Evolutionary conservation across 805 yeast genomes (phyloP).

Genomic region (Kregervanrija fluxuum): DNA sequence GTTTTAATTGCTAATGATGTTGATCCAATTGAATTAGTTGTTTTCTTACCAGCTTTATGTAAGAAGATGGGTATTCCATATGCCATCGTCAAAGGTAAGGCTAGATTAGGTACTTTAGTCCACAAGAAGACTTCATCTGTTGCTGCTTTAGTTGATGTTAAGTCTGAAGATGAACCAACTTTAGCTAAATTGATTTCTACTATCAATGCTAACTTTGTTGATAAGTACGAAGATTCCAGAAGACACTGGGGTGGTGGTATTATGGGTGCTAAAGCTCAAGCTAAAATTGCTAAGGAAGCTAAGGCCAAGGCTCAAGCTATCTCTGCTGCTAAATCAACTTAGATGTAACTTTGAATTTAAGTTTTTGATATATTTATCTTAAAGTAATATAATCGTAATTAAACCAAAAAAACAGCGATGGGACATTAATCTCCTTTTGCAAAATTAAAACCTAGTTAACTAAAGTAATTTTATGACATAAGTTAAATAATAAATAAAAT

Average conservation of each 20-base stretch:
- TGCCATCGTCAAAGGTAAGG: conserved; percentile 97
- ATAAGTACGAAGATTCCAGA: conserved; percentile 92
- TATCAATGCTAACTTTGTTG: conserved; percentile 86
- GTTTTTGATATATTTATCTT: too few relatives aligned
- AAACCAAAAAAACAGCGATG: too few relatives aligned
- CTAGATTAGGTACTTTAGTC: conserved; percentile 94
- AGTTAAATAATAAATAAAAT: too few relatives aligned
- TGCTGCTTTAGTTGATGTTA: conserved; percentile 94
- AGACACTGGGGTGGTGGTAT: conserved; percentile 99
- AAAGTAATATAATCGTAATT: too few relatives aligned
- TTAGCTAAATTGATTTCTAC: conserved; percentile 90
- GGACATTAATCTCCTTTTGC: too few relatives aligned
- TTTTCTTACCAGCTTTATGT: conserved; percentile 97
- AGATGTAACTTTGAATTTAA: too few relatives aligned
- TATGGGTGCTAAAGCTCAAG: conserved; percentile 91
- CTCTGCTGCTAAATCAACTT: conserved; percentile 34
- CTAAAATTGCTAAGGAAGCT: conserved; percentile 71
- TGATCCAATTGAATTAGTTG: conserved; percentile 97
- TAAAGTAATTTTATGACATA: too few relatives aligned
- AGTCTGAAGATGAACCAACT: conserved; percentile 90
- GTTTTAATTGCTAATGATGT: conserved; percentile 98
- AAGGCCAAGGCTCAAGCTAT: conserved; percentile 42
- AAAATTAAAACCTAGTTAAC: too few relatives aligned
- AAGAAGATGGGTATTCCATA: conserved; percentile 99
- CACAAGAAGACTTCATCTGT: conserved; percentile 97